Evolutionary conservation across 805 yeast genomes (phyloP), one percentile per base, ranked within the genome.

Genomic region (Lipomyces kockii): DNA sequence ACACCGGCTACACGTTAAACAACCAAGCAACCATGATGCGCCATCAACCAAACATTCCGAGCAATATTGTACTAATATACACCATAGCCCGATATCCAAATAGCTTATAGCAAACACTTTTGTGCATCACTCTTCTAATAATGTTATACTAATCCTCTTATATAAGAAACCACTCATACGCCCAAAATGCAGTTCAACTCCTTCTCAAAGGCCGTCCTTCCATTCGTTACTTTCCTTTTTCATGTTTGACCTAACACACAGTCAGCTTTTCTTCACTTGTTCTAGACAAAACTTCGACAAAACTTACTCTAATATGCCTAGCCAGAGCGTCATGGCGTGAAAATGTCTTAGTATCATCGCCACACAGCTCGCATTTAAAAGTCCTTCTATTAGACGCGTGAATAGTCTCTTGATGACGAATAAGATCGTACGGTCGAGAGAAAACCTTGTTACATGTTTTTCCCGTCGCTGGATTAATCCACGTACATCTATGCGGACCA

Each of bases 371-470:
- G 78, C 99, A 94, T 76, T 90, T 87, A 82, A 88, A 95, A 60
- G 89, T 87, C 74, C 90, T 90, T 79, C 94, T 89, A 77, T 89
- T 89, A 59, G 90, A 84, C 0, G 98, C 95, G 78, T 94, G 99
- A 63, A 94, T 93, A 0, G 98, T 95, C 75, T 94, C 97, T 78
- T 94, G 97, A 78, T 94, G 99, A 74, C 99, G 86, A 32, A 93
- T 89, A 75, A 94, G 83, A 80, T 94, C 99, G 77, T 94, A 94
- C 22, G 97, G 97, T 75, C 99, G 86, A 20, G 98, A 92, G 76
- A 94, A 94, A 74, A 87, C 87, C 79, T 90, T 90, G 72, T 84
- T 80, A 78, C 97, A 91, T 29, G 86, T 85, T 69, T 81, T 76
- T 20, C 89, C 87, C 0, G 90, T 86, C 34, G 84, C 76, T 3